Evolutionary conservation across 129 eudicot genomes (phyloP), one percentile per base, ranked within the genome.

Genomic region (Helichrysum umbraculigerum): DNA sequence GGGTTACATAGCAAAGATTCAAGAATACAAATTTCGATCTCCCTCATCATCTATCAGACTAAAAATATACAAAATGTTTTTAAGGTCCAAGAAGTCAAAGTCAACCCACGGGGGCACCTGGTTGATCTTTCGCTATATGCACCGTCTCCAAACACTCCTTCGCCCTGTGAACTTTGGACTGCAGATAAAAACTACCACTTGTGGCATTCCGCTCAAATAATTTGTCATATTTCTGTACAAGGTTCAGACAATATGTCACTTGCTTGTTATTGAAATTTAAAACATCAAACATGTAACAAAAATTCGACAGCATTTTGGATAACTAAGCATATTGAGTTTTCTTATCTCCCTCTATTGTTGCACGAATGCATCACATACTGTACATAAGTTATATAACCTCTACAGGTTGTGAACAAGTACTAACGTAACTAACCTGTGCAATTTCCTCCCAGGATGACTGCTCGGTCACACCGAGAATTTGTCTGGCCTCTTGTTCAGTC

Each of bases 401-500:
- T 7, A 20, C 0, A 57, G 20, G 0, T 5, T 4, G 25, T 5
- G 37, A 33, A 22, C 3, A 33, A 30, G 7, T 61, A 80, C 80
- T 76, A 37, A 58, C 92, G 86, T 89, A 86, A 84, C 82, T 80
- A 59, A 65, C 96, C 89, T 89, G 86, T 79, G 89, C 67, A 66
- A 89, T 74, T 64, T 89, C 92, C 60, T 90, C 90, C 96, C 96
- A 92, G 6, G 92, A 69, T 3, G 96, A 67, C 19, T 81, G 78
- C 78, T 79, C 92, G 3, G 85, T 61, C 7, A 86, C 89, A 61
- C 96, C 98, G 75, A 92, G 94, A 71, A 92, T 88, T 82, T 90
- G 91, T 73, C 98, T 84, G 1, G 98, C 98, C 79, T 92, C 98
- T 67, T 83, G 86, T 79, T 90, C 96, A 2, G 98, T 85, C 88